A percentile compares a stretch with the other conserved stretches of the same genome.
These are phyloP conservation scores for Porogramme epimiltina DNA, from an alignment of 1,284 basidiomycete species.

Conservation along the genomic window DNA sequence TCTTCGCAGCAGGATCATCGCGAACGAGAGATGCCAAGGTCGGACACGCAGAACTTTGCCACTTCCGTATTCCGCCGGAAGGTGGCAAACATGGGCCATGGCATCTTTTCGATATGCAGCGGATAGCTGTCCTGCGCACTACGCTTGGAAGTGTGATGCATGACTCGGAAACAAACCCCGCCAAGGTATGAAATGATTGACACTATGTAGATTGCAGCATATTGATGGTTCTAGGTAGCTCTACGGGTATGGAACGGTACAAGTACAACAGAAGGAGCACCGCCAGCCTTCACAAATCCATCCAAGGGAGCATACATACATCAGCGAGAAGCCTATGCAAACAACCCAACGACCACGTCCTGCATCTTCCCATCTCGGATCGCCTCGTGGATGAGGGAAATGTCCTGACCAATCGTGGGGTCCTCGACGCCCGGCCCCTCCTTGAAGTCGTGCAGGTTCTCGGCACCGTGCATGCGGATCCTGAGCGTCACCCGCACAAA, in stretches of 20 bases:
- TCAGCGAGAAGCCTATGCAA: slow-evolving; percentile 29
- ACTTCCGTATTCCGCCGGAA: no score
- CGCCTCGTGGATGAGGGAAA: slow-evolving; percentile 72
- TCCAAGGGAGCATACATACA: background rate
- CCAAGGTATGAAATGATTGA: no score
- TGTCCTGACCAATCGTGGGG: slow-evolving; percentile 63
- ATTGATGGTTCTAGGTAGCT: background rate
- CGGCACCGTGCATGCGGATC: slow-evolving; percentile 72
- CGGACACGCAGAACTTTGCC: no score
- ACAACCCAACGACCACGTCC: slow-evolving; percentile 53
- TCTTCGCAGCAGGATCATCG: no score
- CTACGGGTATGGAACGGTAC: slow-evolving; percentile 3
- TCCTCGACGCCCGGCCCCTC: slow-evolving; percentile 61
- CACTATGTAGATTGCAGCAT: no score
- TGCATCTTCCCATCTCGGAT: slow-evolving; percentile 76
- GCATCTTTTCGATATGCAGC: no score
- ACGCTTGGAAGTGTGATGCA: no score
- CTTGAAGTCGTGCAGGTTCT: slow-evolving; percentile 60
- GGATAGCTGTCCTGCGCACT: no score
- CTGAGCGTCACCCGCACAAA: slow-evolving; percentile 69
- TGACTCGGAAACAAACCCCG: no score
- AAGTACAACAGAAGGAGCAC: slow-evolving; percentile 1
- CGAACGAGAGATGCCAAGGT: no score
- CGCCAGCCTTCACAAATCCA: background rate
- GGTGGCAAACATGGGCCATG: no score